These are phyloP conservation scores for Wallacemonas collosoma DNA, from an alignment of 208 protist species.

Conservation along the genomic window DNA sequence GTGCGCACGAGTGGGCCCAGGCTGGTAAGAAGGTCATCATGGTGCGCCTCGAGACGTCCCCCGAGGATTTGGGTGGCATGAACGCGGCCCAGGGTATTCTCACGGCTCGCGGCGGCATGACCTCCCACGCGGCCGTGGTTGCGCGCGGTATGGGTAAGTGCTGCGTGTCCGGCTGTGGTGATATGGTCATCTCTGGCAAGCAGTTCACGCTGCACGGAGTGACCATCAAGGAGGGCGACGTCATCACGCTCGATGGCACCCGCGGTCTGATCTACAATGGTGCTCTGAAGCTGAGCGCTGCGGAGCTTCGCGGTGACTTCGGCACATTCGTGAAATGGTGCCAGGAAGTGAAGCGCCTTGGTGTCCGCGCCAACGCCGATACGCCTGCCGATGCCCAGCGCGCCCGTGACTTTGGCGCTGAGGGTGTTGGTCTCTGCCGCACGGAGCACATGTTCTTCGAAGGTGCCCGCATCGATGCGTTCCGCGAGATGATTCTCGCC, in stretches of 20 bases:
- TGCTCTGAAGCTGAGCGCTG: slow-evolving; percentile 59
- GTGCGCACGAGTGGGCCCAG: slow-evolving; percentile 56
- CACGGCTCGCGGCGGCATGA: slow-evolving; percentile 94
- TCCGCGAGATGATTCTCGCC: slow-evolving; percentile 95
- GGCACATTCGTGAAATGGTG: slow-evolving; percentile 79
- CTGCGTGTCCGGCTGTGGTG: slow-evolving; percentile 91
- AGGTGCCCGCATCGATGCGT: slow-evolving; percentile 72
- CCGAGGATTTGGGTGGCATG: slow-evolving; percentile 95
- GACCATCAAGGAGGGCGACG: slow-evolving; percentile 79
- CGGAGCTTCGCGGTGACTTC: slow-evolving; percentile 79
- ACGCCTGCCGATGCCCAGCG: slow-evolving; percentile 76
- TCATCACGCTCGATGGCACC: slow-evolving; percentile 91
- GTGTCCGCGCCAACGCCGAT: slow-evolving; percentile 93
- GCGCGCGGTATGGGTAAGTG: slow-evolving; percentile 96
- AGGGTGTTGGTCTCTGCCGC: slow-evolving; percentile 94
- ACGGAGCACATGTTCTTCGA: slow-evolving; percentile 98
- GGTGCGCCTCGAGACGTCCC: slow-evolving; percentile 93
- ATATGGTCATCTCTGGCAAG: slow-evolving; percentile 73
- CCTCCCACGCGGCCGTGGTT: slow-evolving; percentile 96
- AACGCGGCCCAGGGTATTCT: slow-evolving; percentile 88
- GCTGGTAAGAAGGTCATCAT: slow-evolving; percentile 88
- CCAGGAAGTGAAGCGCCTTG: slow-evolving; percentile 72
- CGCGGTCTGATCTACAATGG: slow-evolving; percentile 88
- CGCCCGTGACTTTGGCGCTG: slow-evolving; percentile 88
- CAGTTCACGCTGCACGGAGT: slow-evolving; percentile 61